Evolutionary conservation across 441 rosid genomes (phyloP), one percentile per base, ranked within the genome.

Genomic region (California macrophylla): DNA sequence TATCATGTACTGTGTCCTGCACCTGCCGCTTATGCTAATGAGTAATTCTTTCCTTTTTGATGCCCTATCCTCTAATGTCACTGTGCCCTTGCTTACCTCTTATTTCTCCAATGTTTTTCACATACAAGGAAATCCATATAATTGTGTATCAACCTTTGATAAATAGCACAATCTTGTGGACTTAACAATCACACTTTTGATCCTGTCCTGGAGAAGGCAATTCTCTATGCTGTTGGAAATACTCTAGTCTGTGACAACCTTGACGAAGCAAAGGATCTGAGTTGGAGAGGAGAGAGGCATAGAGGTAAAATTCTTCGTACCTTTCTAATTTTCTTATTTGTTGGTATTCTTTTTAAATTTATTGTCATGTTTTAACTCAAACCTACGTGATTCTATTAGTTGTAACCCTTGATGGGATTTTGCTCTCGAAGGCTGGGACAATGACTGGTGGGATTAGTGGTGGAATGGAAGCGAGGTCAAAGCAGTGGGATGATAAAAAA

Each of bases 401-500:
- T 86, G 99, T 95, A 68, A 95, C 98, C 72, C 87, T 88, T 82
- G 99, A 95, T 81, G 99, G 99, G 73, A 88, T 85, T 73, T 77
- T 95, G 47, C 97, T 95, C 50, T 84, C 99, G 36, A 95, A 88
- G 86, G 79, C 99, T 73, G 98, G 99, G 73, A 95, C 98, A 72
- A 95, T 95, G 99, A 95, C 98, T 80, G 99, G 99, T 81, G 99
- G 99, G 77, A 90, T 97, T 66, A 92, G 88, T 78, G 96, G 99
- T 73, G 98, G 97, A 76, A 92, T 95, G 97, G 99, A 95, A 85
- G 97, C 97, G 4, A 89, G 88, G 81, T 95, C 98, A 66, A 95
- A 86, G 66, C 88, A 95, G 78, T 95, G 99, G 99, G 98, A 95
- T 86, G 97, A 95, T 82, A 91, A 93, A 77, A 86, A 89, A 76